These are phyloP conservation scores for Monosporascus sp. DNA, from an alignment of 2,329 filamentous ascomycete genomes.

Conservation along the genomic window DNA sequence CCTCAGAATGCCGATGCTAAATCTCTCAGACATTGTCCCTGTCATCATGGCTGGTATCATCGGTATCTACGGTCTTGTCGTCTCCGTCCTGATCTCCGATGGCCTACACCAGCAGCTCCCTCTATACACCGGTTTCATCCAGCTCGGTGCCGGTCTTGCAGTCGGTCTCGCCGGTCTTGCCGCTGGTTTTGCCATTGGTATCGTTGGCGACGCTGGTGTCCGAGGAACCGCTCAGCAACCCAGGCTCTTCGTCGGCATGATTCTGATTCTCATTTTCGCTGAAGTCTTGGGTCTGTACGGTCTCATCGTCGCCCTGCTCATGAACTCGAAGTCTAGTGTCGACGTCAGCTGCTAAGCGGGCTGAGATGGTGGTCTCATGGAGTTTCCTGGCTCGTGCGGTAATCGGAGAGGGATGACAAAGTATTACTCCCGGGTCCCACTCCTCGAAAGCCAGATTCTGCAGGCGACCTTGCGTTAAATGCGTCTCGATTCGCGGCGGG, in stretches of 20 bases:
- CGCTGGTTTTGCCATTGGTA: conserved; percentile 81
- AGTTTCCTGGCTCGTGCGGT: background rate
- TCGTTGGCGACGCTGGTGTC: conserved; percentile 84
- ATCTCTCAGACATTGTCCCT: conserved; percentile 80
- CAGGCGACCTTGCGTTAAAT: background rate
- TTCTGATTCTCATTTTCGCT: conserved; percentile 98
- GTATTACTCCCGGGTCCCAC: background rate
- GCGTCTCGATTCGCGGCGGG: background rate
- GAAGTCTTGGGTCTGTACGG: conserved; percentile 99
- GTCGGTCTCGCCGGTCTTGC: conserved; percentile 80
- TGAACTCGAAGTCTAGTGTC: conserved; percentile 88
- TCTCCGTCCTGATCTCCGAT: conserved; percentile 81
- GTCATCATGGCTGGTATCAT: conserved; percentile 99
- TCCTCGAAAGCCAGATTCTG: background rate
- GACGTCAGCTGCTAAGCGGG: conserved; percentile 55
- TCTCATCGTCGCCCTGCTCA: conserved; percentile 95
- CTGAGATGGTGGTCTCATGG: background rate
- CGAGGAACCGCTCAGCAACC: conserved; percentile 81
- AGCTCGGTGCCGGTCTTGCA: conserved; percentile 75
- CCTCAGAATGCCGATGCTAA: conserved; percentile 15
- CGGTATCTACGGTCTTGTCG: conserved; percentile 93
- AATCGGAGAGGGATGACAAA: background rate
- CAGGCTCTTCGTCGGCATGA: conserved; percentile 92
- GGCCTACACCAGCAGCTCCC: conserved; percentile 66
- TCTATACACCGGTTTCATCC: conserved; percentile 79